A percentile compares a stretch with the other conserved stretches of the same genome.
Conservation (phyloP, 2,329 filamentous ascomycete species). For the Trichophyton rubrum region DNA sequence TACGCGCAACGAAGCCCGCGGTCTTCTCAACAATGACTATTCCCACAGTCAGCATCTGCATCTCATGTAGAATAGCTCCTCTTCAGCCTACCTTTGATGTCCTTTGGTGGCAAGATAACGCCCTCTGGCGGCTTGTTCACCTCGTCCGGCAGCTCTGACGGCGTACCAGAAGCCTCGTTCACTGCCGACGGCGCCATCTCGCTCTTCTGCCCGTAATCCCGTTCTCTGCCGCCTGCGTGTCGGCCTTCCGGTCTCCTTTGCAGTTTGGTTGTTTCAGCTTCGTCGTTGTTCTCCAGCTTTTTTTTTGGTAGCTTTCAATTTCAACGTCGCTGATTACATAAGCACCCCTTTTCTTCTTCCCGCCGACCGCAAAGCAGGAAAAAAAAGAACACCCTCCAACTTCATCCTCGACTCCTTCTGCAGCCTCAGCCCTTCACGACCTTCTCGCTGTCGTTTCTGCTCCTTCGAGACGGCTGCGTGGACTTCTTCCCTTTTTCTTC, state of each 20-base stretch:
- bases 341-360: slow-evolving; percentile 1
- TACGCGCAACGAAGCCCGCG: slow-evolving; percentile 72
- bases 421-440: neutral
- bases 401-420: neutral
- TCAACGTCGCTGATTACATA: neutral
- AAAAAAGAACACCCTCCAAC: neutral
- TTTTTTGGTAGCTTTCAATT: neutral
- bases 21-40: slow-evolving; percentile 75
- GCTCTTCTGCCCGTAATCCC: neutral
- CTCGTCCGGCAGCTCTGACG: slow-evolving; percentile 37
- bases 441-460: neutral
- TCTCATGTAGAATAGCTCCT: neutral
- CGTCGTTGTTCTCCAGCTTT: no score
- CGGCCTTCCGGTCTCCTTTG: neutral
- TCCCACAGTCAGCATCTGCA: slow-evolving; percentile 17
- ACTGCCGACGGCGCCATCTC: slow-evolving; percentile 30
- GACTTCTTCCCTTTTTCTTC: neutral
- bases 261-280: neutral
- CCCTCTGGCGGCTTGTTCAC: slow-evolving; percentile 67
- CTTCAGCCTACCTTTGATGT: slow-evolving; percentile 53
- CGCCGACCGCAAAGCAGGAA: neutral
- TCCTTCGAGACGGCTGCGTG: neutral
- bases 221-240: neutral
- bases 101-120: slow-evolving; percentile 71
- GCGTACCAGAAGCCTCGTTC: slow-evolving; percentile 25